Base-by-base conservation (phyloP, 805 yeast genomes). In the Priceomyces haplophilus region DNA sequence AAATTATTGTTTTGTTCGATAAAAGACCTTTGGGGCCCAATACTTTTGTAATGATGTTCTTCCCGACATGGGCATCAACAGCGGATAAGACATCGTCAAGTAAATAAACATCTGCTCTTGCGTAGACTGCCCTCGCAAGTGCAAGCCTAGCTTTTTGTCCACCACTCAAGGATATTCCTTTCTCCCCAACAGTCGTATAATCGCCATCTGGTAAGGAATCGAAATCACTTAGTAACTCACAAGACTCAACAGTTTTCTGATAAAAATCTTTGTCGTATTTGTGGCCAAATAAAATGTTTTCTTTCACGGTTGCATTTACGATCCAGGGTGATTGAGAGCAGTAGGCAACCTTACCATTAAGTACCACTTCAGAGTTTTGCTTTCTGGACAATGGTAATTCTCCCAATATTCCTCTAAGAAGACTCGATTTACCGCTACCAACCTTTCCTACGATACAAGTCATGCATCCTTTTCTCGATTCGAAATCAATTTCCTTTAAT, bases 71-170 rank as follows among this genome's bases (percentile, higher is more conserved):
- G 12, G 72, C 56, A 47, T 69, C 74, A 19, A 69, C 74, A 19
- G 74, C 73, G 37, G 72, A 65, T 41, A 69, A 56, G n/a, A 68
- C 52, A 46, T 68, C 74, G 42, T 69, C 74, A 15, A 69, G 51
- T n/a, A 69, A 47, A 45, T 65, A 66, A 20, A 67, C 54, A 30
- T 66, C 73, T 4, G 73, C 69, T 36, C 69, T 59, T 3, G 72
- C 51, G 44, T 69, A 69, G 4, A 69, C 72, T 6, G 73, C 73
- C 47, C 74, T 55, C 2, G 74, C 74, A 35, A 69, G 54, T 6
- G 72, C 59, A 27, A 69, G 54, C 25, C 74, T 55, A 3, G 74
- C 74, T 46, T 68, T 69, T 47, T 69, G 73, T 21, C 74, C 74
- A 3, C 74, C 74, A 40, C 69, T 62, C 19, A 69, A 51, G 2